phyloP scores from a whole-genome alignment of 768 basidiomycete species.

The Calvatia gigantea region DNA sequence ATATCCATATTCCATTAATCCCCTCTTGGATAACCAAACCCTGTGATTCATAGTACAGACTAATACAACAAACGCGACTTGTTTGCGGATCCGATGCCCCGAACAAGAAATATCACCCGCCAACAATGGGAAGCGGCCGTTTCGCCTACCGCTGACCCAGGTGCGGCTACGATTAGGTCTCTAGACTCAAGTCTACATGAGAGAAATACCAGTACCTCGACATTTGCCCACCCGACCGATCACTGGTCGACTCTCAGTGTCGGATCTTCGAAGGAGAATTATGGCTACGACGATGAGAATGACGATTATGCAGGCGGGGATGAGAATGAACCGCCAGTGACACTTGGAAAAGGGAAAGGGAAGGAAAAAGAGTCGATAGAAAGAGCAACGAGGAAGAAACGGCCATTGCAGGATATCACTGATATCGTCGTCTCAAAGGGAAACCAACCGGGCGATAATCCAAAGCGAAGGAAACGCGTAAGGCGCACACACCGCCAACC shows the following conservation, averaged over 20 bases:
- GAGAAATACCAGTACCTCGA: background rate
- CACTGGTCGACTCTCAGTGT: conserved; percentile 10
- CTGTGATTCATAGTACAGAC: background rate
- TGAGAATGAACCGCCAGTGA: background rate
- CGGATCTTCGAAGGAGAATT: conserved; percentile 14
- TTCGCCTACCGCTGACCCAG: conserved; percentile 10
- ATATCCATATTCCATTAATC: background rate
- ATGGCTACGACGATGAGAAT: background rate
- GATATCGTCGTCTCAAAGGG: conserved; percentile 4
- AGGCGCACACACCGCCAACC: background rate
- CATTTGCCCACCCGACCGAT: conserved; percentile 19
- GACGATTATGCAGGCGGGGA: background rate
- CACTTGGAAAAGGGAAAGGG: conserved; percentile 19
- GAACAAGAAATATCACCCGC: conserved; percentile 25
- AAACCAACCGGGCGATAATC: background rate
- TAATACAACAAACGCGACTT: background rate
- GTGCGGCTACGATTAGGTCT: conserved; percentile 8
- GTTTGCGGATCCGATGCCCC: conserved; percentile 19
- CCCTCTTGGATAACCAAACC: background rate
- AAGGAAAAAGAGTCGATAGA: conserved; percentile 8
- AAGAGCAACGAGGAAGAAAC: conserved; percentile 24
- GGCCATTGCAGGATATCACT: conserved; percentile 33
- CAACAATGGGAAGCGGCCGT: conserved; percentile 24
- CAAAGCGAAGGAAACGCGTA: conserved; percentile 1
- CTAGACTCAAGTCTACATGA: background rate